Evolutionary conservation across 2,329 filamentous ascomycete species (phyloP).

Genomic region (Fusarium agapanthi): DNA sequence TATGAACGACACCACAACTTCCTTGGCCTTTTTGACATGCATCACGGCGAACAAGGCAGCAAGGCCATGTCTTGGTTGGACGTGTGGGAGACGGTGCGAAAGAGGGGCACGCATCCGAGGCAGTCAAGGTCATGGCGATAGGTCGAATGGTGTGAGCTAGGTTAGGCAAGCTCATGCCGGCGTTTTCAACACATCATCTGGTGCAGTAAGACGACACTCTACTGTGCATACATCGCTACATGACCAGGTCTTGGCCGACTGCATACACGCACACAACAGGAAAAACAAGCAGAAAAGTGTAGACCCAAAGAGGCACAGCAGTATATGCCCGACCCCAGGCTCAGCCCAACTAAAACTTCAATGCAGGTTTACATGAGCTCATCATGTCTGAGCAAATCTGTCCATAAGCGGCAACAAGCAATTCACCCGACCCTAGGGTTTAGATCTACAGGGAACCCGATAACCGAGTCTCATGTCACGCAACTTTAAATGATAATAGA

Average conservation of each 20-base stretch:
- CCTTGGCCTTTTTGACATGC: not conserved
- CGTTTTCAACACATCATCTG: slow-evolving; percentile 28
- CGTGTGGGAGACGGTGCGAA: slow-evolving; percentile 11
- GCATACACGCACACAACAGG: slow-evolving; percentile 23
- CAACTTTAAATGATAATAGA: not conserved
- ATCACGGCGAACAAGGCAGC: not conserved
- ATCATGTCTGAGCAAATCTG: slow-evolving; percentile 8
- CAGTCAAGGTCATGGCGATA: slow-evolving; percentile 24
- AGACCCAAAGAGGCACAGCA: slow-evolving; percentile 6
- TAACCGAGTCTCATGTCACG: slow-evolving; percentile 28
- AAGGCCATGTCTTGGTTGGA: not conserved
- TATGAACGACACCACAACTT: slow-evolving; percentile 9
- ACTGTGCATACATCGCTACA: not conserved
- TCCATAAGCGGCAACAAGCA: slow-evolving; percentile 20
- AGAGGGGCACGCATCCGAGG: slow-evolving; percentile 23
- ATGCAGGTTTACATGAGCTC: not conserved
- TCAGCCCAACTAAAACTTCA: slow-evolving; percentile 30
- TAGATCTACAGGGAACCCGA: slow-evolving; percentile 25
- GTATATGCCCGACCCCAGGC: slow-evolving; percentile 37
- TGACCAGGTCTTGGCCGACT: slow-evolving; percentile 10
- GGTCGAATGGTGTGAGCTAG: slow-evolving; percentile 21
- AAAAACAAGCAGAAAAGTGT: slow-evolving; percentile 21
- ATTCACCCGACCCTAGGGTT: not conserved
- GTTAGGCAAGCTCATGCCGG: slow-evolving; percentile 24
- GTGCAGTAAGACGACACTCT: slow-evolving; percentile 33